phyloP scores from a whole-genome alignment of 768 basidiomycete genomes.

The Leucosporidium scottii region DNA sequence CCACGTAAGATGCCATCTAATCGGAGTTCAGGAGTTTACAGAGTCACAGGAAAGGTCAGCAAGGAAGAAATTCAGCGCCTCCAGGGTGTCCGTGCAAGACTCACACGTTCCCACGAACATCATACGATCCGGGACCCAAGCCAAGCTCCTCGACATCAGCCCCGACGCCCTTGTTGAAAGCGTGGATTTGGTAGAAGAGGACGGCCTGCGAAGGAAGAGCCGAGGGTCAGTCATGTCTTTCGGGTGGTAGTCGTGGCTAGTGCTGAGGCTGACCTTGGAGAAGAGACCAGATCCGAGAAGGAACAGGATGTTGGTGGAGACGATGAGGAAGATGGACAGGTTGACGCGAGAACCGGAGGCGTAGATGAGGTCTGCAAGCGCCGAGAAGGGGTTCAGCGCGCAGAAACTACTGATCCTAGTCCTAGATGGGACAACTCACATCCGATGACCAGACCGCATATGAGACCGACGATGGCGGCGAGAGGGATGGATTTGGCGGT shows the following conservation, averaged over 20 bases:
- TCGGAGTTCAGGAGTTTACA: too few relatives aligned
- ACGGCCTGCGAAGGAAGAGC: background rate
- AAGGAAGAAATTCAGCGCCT: too few relatives aligned
- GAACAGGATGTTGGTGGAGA: slow-evolving; percentile 83
- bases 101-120: slow-evolving; percentile 36
- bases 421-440: background rate
- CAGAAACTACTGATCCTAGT: background rate
- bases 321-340: slow-evolving; percentile 73
- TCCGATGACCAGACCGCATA: slow-evolving; percentile 57
- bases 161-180: slow-evolving; percentile 60
- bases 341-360: slow-evolving; percentile 68
- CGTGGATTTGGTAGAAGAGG: slow-evolving; percentile 42
- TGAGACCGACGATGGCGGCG: slow-evolving; percentile 73
- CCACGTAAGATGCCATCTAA: slow-evolving; percentile 39
- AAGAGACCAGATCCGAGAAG: slow-evolving; percentile 92
- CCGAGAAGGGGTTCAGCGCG: background rate
- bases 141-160: slow-evolving; percentile 52
- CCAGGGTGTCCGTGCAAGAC: too few relatives aligned
- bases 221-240: background rate
- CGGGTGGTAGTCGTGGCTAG: slow-evolving; percentile 11
- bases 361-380: slow-evolving; percentile 57
- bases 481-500: slow-evolving; percentile 68
- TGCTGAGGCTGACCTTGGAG: slow-evolving; percentile 47
- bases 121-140: slow-evolving; percentile 73
- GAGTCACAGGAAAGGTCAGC: too few relatives aligned